Evolutionary conservation across 169 alveolate species (phyloP), one percentile per base, ranked within the genome.

Genomic region (Neospora caninum): DNA sequence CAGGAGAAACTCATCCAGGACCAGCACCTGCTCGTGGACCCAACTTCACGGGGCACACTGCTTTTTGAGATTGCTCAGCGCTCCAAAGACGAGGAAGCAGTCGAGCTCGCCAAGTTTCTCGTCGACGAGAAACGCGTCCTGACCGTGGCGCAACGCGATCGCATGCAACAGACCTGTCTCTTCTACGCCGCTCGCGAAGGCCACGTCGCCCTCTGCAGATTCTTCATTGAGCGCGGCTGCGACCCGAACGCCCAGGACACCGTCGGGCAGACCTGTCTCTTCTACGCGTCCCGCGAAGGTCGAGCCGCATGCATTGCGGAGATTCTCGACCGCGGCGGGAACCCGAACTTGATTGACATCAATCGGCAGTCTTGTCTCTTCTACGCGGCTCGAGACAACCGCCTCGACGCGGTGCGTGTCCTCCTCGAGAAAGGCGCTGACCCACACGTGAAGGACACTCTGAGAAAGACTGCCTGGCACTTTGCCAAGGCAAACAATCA

Each of bases 131-230:
- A 95, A 89, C 95, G 96, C 36, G 94, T 97, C 10, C 96, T 97
- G 69, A 96, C 97, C 80, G 98, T 98, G 6, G 91, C 91, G 80
- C 91, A 97, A 29, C 95, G 96, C 80, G 99, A 98, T 93, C 94
- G 97, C 78, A 97, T 98, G 95, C 97, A 97, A 54, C 99, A 98
- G 91, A 97, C 99, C n/a, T 97, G 99, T 43, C 95, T 98, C 36
- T 98, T 98, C 96, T 98, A 98, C 96, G 99, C 99, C 9, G 98
- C 99, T 20, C 97, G 99, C 88, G 99, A 98, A 89, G 99, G 99
- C 0, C 97, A 98, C 91, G 95, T 95, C 39, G 96, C 96, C 91
- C 96, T 97, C 34, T 91, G 93, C 54, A 96, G 97, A 18, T 98
- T 96, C 94, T 95, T 98, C 91, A 95, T 97, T 27, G 97, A 96